phyloP scores from a whole-genome alignment of 2,329 filamentous ascomycete species.

The Xylaria arbuscula region DNA sequence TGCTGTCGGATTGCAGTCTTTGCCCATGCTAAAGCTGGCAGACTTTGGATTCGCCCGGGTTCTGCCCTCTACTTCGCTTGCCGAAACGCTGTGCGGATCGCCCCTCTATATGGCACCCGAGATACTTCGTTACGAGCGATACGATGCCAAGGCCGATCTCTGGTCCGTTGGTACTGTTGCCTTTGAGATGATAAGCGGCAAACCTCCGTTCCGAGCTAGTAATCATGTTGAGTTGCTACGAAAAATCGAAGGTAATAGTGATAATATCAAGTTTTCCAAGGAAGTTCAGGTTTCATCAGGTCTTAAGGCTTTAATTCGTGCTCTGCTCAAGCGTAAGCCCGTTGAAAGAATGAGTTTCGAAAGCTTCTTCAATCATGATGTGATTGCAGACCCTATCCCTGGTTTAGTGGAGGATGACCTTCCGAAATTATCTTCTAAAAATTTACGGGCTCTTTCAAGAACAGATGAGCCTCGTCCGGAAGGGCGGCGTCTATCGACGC shows the following conservation, averaged over 20 bases:
- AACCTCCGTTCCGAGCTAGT: constrained; percentile 87
- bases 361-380: constrained; percentile 81
- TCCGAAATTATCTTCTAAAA: constrained; percentile 55
- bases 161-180: constrained; percentile 98
- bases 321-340: constrained; percentile 85
- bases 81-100: constrained; percentile 95
- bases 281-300: constrained; percentile 77
- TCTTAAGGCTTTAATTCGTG: constrained; percentile 83
- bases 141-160: constrained; percentile 94
- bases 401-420: constrained; percentile 83
- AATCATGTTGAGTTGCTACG: constrained; percentile 95
- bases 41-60: constrained; percentile 99
- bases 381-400: constrained; percentile 81
- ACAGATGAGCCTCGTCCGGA: constrained; percentile 48
- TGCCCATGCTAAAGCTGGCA: constrained; percentile 97
- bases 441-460: constrained; percentile 49
- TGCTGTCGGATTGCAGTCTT: constrained; percentile 79
- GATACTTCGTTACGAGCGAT: constrained; percentile 95
- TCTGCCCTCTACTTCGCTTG: constrained; percentile 87
- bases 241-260: constrained; percentile 90
- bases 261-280: constrained; percentile 83
- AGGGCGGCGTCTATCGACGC: constrained; percentile 53
- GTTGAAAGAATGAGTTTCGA: constrained; percentile 87
- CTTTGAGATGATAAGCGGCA: constrained; percentile 93
- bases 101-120: constrained; percentile 99